Conservation (phyloP, 768 basidiomycete species). For the Saitozyma sp. region DNA sequence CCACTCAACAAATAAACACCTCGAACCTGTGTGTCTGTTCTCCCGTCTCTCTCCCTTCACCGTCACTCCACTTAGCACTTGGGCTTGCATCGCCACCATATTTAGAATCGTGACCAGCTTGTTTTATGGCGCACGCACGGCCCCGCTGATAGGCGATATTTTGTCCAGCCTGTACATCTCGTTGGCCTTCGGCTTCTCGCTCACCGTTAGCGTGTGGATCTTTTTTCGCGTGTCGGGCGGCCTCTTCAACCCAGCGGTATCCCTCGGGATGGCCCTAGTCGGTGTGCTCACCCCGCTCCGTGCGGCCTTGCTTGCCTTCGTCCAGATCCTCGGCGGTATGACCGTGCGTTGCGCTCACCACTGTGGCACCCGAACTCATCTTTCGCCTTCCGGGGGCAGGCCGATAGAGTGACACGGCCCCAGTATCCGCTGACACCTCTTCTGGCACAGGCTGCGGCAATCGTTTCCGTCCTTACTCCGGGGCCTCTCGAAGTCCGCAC, state of each 20-base stretch:
- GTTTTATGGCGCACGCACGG: too few relatives aligned
- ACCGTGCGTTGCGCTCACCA: conserved; percentile 26
- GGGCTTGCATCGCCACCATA: too few relatives aligned
- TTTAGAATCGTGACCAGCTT: too few relatives aligned
- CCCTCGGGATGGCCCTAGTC: conserved; percentile 51
- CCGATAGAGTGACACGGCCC: too few relatives aligned
- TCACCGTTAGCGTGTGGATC: conserved; percentile 53
- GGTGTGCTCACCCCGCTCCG: conserved; percentile 52
- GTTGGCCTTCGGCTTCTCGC: conserved; percentile 50
- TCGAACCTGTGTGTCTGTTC: too few relatives aligned
- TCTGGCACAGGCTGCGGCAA: conserved; percentile 30
- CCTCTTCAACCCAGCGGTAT: conserved; percentile 55
- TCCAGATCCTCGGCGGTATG: conserved; percentile 52
- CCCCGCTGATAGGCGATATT: too few relatives aligned
- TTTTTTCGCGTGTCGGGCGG: conserved; percentile 53
- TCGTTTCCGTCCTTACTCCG: conserved; percentile 49
- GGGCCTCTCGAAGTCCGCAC: conserved; percentile 49
- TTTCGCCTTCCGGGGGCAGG: too few relatives aligned
- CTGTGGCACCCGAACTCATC: too few relatives aligned
- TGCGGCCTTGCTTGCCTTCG: conserved; percentile 45
- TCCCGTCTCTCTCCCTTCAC: too few relatives aligned
- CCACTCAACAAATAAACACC: conserved; percentile 46
- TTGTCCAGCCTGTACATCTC: conserved; percentile 45
- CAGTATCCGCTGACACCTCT: too few relatives aligned
- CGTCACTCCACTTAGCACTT: too few relatives aligned